Conservation (phyloP, 495 filamentous ascomycete species). For the Talaromyces borbonicus region DNA sequence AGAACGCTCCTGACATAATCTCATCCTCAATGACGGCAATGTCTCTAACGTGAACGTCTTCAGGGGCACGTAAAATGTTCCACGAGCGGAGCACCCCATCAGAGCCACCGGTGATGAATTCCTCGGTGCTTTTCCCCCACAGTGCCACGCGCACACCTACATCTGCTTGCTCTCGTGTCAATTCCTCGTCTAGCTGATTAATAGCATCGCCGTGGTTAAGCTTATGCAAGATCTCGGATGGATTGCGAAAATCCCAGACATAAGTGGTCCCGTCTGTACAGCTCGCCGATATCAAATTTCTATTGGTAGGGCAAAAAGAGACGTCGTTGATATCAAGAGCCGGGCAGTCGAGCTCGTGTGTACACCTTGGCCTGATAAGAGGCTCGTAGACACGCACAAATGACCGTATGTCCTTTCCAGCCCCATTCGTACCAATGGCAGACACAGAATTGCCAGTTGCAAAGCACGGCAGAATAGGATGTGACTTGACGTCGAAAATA, state of each 20-base stretch:
- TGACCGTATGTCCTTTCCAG: slow-evolving; percentile 29
- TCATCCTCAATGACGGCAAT: slow-evolving; percentile 37
- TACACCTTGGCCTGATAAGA: slow-evolving; percentile 14
- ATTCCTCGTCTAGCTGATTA: slow-evolving; percentile 45
- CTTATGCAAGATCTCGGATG: slow-evolving; percentile 47
- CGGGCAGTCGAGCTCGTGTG: slow-evolving; percentile 51
- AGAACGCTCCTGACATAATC: slow-evolving; percentile 57
- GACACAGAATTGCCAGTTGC: slow-evolving; percentile 49
- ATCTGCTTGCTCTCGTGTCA: slow-evolving; percentile 57
- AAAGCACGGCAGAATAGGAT: slow-evolving; percentile 49
- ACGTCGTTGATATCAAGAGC: slow-evolving; percentile 86
- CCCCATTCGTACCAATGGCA: slow-evolving; percentile 11
- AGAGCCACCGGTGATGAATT: slow-evolving; percentile 82
- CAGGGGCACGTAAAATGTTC: slow-evolving; percentile 56
- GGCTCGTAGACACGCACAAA: slow-evolving; percentile 45
- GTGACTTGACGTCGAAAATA: slow-evolving; percentile 75
- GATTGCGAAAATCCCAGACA: slow-evolving; percentile 69
- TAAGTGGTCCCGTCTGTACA: slow-evolving; percentile 79
- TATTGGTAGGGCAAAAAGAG: slow-evolving; percentile 35
- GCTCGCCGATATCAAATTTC: slow-evolving; percentile 63
- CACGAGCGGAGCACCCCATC: slow-evolving; percentile 83
- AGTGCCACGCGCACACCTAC: slow-evolving; percentile 71
- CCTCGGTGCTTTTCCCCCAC: slow-evolving; percentile 61
- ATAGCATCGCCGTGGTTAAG: slow-evolving; percentile 62
- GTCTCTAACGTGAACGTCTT: slow-evolving; percentile 55